These are phyloP conservation scores for Asclepias syriaca DNA, from an alignment of 257 asterid genomes.

Conservation along the genomic window DNA sequence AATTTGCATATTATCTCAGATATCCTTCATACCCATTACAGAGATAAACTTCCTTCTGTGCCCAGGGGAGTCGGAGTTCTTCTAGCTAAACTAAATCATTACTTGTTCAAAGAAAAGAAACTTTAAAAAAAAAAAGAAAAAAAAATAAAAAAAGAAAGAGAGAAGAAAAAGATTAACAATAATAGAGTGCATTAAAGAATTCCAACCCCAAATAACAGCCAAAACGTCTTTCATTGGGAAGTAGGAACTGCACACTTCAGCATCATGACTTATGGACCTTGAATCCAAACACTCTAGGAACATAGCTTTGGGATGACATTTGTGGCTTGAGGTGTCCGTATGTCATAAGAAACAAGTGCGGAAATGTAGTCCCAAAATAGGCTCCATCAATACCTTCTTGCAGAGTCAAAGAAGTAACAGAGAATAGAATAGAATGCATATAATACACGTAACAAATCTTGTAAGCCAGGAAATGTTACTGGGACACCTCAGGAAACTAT, in stretches of 20 bases:
- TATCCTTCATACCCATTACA: constrained; percentile 12
- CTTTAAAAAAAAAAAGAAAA: background rate
- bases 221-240: background rate
- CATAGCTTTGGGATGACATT: constrained; percentile 72
- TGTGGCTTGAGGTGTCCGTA: constrained; percentile 93
- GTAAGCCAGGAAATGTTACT: background rate
- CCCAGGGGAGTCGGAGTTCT: background rate
- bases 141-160: too few species aligned
- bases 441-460: constrained; percentile 3
- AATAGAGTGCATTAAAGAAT: background rate
- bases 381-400: constrained; percentile 47
- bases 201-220: background rate
- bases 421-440: background rate
- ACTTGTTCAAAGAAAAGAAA: background rate
- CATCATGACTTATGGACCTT: constrained; percentile 74
- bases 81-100: background rate
- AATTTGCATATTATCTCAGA: constrained; percentile 6
- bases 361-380: constrained; percentile 54
- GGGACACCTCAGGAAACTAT: background rate
- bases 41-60: background rate
- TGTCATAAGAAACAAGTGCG: constrained; percentile 87
- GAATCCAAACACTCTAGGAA: constrained; percentile 92
- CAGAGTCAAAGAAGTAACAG: constrained; percentile 29
- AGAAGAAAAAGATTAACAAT: background rate
- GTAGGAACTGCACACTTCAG: background rate